phyloP scores from a whole-genome alignment of 2,329 filamentous ascomycete genomes.

The Aspergillus aculeatinus region DNA sequence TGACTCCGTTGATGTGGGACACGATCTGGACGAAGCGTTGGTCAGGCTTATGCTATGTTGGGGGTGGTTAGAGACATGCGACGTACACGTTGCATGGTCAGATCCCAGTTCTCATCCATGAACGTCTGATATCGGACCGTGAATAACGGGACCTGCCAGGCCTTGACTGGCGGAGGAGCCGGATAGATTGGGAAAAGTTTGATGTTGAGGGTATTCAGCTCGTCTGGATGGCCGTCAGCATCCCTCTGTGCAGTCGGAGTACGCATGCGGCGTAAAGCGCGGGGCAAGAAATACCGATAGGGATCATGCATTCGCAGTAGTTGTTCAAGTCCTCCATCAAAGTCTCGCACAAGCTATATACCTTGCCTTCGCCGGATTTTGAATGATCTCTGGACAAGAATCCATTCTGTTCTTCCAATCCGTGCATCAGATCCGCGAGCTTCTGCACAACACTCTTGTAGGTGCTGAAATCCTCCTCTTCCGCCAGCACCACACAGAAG shows the following conservation, averaged over 20 bases:
- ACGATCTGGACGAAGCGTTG: conserved; percentile 58
- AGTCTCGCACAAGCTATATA: conserved; percentile 74
- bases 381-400: conserved; percentile 61
- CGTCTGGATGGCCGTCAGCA: conserved; percentile 56
- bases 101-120: conserved; percentile 56
- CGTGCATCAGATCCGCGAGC: conserved; percentile 79
- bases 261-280: conserved; percentile 29
- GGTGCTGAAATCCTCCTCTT: conserved; percentile 67
- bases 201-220: conserved; percentile 92
- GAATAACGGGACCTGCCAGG: conserved; percentile 86
- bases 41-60: not conserved
- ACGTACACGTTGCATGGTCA: conserved; percentile 51
- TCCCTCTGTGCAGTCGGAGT: not conserved
- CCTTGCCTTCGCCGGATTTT: conserved; percentile 50
- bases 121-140: conserved; percentile 57
- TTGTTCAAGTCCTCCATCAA: conserved; percentile 92
- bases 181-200: conserved; percentile 86
- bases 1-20: conserved; percentile 84
- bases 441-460: conserved; percentile 85
- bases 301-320: conserved; percentile 98
- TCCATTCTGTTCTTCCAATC: conserved; percentile 86
- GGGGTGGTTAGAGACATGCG: not conserved
- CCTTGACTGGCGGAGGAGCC: conserved; percentile 72
- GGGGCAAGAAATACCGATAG: conserved; percentile 64
- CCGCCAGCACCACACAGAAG: conserved; percentile 79